phyloP scores from a whole-genome alignment of 225 moss, liverwort and hornwort genomes.

The Bryum argenteum region DNA sequence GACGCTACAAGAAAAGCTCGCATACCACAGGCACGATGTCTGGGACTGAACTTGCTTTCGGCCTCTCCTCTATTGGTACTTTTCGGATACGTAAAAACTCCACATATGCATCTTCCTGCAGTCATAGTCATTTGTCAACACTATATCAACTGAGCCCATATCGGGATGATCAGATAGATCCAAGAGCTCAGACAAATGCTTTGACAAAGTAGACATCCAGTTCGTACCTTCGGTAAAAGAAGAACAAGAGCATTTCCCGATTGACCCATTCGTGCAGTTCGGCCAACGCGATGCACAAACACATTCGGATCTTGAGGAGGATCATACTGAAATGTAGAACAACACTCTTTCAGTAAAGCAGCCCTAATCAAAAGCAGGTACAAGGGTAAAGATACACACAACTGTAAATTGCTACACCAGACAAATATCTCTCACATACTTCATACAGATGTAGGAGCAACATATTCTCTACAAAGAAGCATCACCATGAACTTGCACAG shows the following conservation, averaged over 20 bases:
- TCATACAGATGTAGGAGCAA: too few species aligned
- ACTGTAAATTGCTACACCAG: constrained; percentile 2
- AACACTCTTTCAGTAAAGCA: background rate
- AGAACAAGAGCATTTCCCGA: constrained; percentile 91
- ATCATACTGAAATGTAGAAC: constrained; percentile 67
- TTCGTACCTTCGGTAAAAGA: constrained; percentile 83
- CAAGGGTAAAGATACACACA: background rate
- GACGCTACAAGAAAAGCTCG: background rate
- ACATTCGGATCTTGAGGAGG: constrained; percentile 99
- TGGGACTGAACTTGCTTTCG: constrained; percentile 36
- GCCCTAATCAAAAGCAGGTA: background rate
- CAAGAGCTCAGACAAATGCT: background rate
- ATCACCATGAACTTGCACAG: background rate
- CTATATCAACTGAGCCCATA: background rate
- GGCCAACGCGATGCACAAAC: constrained; percentile 97
- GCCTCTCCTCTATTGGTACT: constrained; percentile 85
- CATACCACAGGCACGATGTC: constrained; percentile 78
- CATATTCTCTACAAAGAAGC: background rate
- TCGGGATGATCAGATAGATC: background rate
- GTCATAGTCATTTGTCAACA: constrained; percentile 4
- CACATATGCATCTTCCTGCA: constrained; percentile 95
- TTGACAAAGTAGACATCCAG: background rate
- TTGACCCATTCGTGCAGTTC: constrained; percentile 99
- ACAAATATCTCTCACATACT: background rate
- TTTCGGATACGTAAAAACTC: constrained; percentile 82